Percentiles rank a stretch among this genome's conserved stretches.
Conservation (phyloP, 2,329 filamentous ascomycete genomes). For the Ophiostoma ips region DNA sequence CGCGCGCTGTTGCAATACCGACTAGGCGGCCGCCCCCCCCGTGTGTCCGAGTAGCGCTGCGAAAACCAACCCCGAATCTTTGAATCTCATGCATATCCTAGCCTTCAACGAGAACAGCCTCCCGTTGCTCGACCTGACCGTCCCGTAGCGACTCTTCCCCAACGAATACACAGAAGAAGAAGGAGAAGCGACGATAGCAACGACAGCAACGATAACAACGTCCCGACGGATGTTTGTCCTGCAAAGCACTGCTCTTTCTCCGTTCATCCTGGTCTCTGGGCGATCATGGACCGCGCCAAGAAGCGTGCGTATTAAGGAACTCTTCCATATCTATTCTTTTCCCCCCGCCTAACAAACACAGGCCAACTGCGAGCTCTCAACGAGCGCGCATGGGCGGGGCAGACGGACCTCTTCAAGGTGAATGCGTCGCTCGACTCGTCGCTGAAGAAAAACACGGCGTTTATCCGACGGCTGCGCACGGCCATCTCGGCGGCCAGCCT, state of each 20-base stretch:
- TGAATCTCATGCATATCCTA: slow-evolving; percentile 33
- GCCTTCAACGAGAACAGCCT: slow-evolving; percentile 28
- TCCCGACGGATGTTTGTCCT: slow-evolving; percentile 4
- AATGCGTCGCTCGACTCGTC: slow-evolving; percentile 79
- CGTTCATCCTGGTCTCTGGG: slow-evolving; percentile 18
- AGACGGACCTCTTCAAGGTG: slow-evolving; percentile 66
- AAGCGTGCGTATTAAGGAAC: slow-evolving; percentile 36
- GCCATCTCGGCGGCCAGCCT: slow-evolving; percentile 70
- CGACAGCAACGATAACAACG: not conserved
- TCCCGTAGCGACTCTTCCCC: too few species aligned
- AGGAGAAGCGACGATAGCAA: too few species aligned
- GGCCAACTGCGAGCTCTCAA: slow-evolving; percentile 87
- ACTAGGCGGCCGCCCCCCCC: too few species aligned
- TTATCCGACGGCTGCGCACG: slow-evolving; percentile 90
- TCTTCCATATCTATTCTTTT: not conserved
- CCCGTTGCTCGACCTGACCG: slow-evolving; percentile 26
- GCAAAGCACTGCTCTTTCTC: not conserved
- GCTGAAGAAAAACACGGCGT: slow-evolving; percentile 94
- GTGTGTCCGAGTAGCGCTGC: too few species aligned
- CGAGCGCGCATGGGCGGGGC: slow-evolving; percentile 73
- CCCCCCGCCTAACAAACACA: slow-evolving; percentile 25
- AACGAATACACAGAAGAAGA: too few species aligned
- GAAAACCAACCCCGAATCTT: too few species aligned
- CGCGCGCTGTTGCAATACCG: too few species aligned
- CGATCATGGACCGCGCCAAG: slow-evolving; percentile 49